phyloP scores from a whole-genome alignment of 306 rosid species.

The Rubus idaeus region DNA sequence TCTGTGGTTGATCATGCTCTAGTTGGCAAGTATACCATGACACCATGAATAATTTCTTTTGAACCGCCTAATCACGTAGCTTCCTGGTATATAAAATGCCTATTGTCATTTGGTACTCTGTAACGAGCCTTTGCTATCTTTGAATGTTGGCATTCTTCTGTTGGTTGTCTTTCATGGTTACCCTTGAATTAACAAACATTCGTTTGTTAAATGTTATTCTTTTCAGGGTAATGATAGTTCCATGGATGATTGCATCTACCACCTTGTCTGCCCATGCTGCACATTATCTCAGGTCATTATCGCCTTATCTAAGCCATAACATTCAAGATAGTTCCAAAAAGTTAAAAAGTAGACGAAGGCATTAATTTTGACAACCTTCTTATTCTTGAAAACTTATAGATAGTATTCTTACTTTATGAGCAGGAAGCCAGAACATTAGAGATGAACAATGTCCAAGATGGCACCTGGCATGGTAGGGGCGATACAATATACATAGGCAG shows the following conservation, averaged over 20 bases:
- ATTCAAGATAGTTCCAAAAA: neutral
- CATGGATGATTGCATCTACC: slow-evolving; percentile 57
- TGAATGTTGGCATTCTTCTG: neutral
- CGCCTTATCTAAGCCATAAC: slow-evolving; percentile 2
- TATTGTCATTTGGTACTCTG: neutral
- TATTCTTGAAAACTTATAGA: slow-evolving; percentile 11
- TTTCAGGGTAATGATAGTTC: slow-evolving; percentile 54
- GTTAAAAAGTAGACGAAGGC: neutral
- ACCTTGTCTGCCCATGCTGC: slow-evolving; percentile 60
- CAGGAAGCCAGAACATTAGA: slow-evolving; percentile 96
- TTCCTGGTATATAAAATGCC: neutral
- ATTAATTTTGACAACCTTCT: neutral
- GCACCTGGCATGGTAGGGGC: slow-evolving; percentile 97
- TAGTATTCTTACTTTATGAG: slow-evolving; percentile 19
- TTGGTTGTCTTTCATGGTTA: slow-evolving; percentile 9
- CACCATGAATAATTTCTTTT: neutral
- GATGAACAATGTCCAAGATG: slow-evolving; percentile 94
- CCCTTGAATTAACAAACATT: slow-evolving; percentile 9
- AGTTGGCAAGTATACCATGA: neutral
- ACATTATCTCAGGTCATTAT: slow-evolving; percentile 48
- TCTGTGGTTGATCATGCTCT: neutral
- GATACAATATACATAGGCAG: slow-evolving; percentile 77
- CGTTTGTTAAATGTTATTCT: neutral
- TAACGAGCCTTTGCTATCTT: neutral
- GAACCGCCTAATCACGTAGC: neutral